Evolutionary conservation across 768 basidiomycete genomes (phyloP).

Genomic region (Mycena chlorophos): DNA sequence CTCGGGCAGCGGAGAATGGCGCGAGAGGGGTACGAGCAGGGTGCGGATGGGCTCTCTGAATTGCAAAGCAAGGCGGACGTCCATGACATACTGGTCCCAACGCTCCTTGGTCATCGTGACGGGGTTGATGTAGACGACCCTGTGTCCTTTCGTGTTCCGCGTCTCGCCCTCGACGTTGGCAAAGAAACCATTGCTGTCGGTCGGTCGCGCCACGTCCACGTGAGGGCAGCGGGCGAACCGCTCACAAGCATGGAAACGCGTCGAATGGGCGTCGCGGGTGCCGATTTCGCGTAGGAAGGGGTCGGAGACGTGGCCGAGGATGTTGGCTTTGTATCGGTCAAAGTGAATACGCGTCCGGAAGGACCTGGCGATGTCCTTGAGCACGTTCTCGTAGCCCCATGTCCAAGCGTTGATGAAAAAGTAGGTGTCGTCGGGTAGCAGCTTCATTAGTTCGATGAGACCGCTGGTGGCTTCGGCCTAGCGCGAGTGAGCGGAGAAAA

Average conservation of each 20-base stretch:
- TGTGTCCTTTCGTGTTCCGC: conserved; percentile 47
- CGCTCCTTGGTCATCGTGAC: conserved; percentile 64
- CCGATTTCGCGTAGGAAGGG: conserved; percentile 61
- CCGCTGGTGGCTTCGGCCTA: conserved; percentile 69
- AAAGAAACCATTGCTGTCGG: not conserved
- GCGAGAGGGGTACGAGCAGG: conserved; percentile 76
- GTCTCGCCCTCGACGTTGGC: conserved; percentile 28
- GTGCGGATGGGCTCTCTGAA: conserved; percentile 46
- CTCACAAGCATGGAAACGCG: conserved; percentile 95
- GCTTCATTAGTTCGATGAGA: conserved; percentile 65
- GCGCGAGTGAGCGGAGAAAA: not conserved
- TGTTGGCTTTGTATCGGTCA: conserved; percentile 80
- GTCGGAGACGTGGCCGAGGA: conserved; percentile 61
- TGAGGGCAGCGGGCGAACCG: conserved; percentile 71
- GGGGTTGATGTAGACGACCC: conserved; percentile 84
- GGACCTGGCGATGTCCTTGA: conserved; percentile 68
- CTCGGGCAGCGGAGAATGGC: conserved; percentile 89
- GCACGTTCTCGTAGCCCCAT: conserved; percentile 92
- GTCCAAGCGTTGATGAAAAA: conserved; percentile 97
- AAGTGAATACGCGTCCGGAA: conserved; percentile 85
- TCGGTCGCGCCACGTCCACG: conserved; percentile 43
- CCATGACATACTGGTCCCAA: conserved; percentile 47
- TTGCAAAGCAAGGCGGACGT: conserved; percentile 25
- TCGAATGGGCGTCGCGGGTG: conserved; percentile 57
- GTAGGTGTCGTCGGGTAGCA: conserved; percentile 62